These are phyloP conservation scores for Pterocarpus santalinus DNA, from an alignment of 306 rosid species.

Conservation along the genomic window DNA sequence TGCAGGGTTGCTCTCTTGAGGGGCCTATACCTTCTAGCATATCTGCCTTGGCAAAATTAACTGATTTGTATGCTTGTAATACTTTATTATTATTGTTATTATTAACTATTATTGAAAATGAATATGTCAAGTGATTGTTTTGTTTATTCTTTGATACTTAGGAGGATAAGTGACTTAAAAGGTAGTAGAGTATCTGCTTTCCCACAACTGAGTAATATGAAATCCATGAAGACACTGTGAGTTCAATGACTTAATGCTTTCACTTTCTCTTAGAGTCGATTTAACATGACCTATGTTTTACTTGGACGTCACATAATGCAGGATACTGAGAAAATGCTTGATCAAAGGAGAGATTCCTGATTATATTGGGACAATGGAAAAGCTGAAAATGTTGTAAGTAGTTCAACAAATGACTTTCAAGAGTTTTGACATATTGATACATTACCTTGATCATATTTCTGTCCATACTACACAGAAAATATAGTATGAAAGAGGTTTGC, in stretches of 20 bases:
- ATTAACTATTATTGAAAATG: slow-evolving; percentile 25
- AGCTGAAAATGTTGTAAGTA: slow-evolving; percentile 77
- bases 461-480: too few species aligned
- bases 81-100: slow-evolving; percentile 7
- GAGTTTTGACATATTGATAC: slow-evolving; percentile 9
- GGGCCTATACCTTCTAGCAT: slow-evolving; percentile 91
- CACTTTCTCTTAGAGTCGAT: slow-evolving; percentile 40
- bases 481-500: too few species aligned
- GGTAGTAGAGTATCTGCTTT: slow-evolving; percentile 61
- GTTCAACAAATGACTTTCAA: slow-evolving; percentile 30
- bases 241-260: slow-evolving; percentile 53
- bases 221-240: slow-evolving; percentile 80
- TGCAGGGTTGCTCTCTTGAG: slow-evolving; percentile 79
- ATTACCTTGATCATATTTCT: background rate
- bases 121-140: slow-evolving; percentile 42
- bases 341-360: slow-evolving; percentile 70
- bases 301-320: slow-evolving; percentile 51
- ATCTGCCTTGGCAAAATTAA: slow-evolving; percentile 69
- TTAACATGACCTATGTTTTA: slow-evolving; percentile 33
- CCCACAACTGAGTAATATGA: slow-evolving; percentile 70
- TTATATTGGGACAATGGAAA: slow-evolving; percentile 67
- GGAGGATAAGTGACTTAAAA: slow-evolving; percentile 91
- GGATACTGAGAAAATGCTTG: slow-evolving; percentile 77
- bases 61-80: slow-evolving; percentile 74
- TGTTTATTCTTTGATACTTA: slow-evolving; percentile 48